Percentiles rank a stretch among this genome's conserved stretches.
Conservation (phyloP, 129 eudicot genomes). For the Flaveria sonorensis region DNA sequence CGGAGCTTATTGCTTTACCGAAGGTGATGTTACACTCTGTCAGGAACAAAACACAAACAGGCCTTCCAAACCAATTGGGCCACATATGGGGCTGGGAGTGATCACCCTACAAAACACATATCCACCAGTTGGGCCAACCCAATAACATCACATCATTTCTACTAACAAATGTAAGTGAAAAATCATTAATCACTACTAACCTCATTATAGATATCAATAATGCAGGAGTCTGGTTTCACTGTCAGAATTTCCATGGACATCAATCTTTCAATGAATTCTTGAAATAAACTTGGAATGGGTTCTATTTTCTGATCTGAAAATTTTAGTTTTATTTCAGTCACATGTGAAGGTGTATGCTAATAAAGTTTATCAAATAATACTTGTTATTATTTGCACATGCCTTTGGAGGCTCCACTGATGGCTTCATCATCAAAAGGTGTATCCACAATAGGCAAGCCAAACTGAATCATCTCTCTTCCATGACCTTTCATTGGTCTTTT, state of each 20-base stretch:
- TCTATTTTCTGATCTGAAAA: constrained; percentile 62
- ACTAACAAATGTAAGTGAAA: background rate
- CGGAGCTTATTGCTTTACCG: constrained; percentile 49
- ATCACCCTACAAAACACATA: constrained; percentile 54
- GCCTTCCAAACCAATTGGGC: constrained; percentile 77
- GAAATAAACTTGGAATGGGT: constrained; percentile 66
- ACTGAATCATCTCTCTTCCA: constrained; percentile 80
- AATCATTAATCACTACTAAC: constrained; percentile 27
- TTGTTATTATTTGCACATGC: constrained; percentile 32
- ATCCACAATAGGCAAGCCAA: constrained; percentile 66
- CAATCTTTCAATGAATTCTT: constrained; percentile 60
- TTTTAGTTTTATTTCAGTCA: background rate
- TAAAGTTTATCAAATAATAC: background rate
- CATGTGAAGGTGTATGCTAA: constrained; percentile 2
- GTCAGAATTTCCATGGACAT: constrained; percentile 49
- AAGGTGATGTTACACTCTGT: constrained; percentile 74
- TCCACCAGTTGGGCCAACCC: constrained; percentile 26
- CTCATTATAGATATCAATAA: constrained; percentile 71
- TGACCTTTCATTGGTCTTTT: constrained; percentile 77
- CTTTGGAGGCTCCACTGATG: constrained; percentile 47
- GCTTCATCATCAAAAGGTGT: constrained; percentile 31
- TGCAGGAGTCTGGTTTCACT: constrained; percentile 70
- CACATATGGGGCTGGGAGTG: constrained; percentile 71
- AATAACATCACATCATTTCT: background rate
- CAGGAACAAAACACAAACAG: constrained; percentile 55